Percentiles rank a stretch among this genome's conserved stretches.
phyloP scores from a whole-genome alignment of 306 rosid species.

The Medicago lupulina region DNA sequence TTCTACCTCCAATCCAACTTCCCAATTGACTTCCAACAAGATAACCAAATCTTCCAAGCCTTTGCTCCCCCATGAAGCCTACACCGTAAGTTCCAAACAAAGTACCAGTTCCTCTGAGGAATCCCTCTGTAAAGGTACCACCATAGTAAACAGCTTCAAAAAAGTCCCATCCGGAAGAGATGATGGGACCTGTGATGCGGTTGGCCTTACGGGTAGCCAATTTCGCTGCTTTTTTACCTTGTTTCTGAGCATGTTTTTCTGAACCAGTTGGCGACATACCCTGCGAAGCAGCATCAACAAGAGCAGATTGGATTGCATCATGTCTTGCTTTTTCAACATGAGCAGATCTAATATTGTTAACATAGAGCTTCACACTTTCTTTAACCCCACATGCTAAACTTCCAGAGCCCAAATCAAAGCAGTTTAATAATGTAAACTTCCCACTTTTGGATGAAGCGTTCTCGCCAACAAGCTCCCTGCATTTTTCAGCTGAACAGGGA shows the following conservation, averaged over 20 bases:
- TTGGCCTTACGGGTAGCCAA: constrained; percentile 64
- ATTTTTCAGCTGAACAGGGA: constrained; percentile 76
- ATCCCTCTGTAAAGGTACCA: constrained; percentile 72
- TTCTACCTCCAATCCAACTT: constrained; percentile 93
- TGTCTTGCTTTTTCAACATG: constrained; percentile 70
- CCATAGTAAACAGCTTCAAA: constrained; percentile 87
- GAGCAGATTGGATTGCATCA: constrained; percentile 56
- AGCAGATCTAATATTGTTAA: constrained; percentile 69
- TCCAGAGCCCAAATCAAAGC: constrained; percentile 80
- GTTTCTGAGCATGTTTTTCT: constrained; percentile 64
- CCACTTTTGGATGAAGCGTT: constrained; percentile 78
- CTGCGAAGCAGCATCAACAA: constrained; percentile 62
- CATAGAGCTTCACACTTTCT: constrained; percentile 80
- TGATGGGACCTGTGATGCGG: constrained; percentile 74
- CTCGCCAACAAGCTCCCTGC: constrained; percentile 86
- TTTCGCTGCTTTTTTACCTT: constrained; percentile 82
- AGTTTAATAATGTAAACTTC: constrained; percentile 69
- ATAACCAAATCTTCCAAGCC: constrained; percentile 83
- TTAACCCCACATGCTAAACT: constrained; percentile 73
- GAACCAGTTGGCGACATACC: constrained; percentile 58
- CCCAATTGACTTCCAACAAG: constrained; percentile 89
- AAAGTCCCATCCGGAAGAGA: constrained; percentile 92
- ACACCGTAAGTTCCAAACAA: constrained; percentile 72
- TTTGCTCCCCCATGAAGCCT: constrained; percentile 76
- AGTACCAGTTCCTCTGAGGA: constrained; percentile 77